Percentiles rank a stretch among this genome's conserved stretches.
Evolutionary conservation across 192 early-diverging fungal species (phyloP).

Genomic region (Diversispora epigaea): DNA sequence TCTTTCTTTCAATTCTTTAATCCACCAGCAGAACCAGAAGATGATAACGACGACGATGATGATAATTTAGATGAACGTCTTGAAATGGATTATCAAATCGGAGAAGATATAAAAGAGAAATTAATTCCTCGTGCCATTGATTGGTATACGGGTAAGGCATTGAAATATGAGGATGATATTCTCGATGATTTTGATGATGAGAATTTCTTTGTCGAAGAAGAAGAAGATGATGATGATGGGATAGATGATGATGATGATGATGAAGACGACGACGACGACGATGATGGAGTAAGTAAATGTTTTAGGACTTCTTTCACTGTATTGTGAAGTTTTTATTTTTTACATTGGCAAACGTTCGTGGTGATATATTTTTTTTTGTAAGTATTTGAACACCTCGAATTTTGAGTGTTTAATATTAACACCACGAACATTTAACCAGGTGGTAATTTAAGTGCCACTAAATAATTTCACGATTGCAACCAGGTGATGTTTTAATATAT

Average conservation of each 20-base stretch:
- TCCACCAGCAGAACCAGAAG: slow-evolving; percentile 77
- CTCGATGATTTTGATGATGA: slow-evolving; percentile 31
- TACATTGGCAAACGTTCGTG: not conserved
- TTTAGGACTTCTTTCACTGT: not conserved
- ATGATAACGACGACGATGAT: slow-evolving; percentile 70
- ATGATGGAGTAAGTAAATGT: slow-evolving; percentile 30
- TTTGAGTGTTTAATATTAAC: not conserved
- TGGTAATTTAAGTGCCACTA: not conserved
- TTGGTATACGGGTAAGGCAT: slow-evolving; percentile 98
- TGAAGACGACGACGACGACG: slow-evolving; percentile 43
- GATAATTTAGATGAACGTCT: slow-evolving; percentile 83
- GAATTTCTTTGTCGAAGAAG: slow-evolving; percentile 34
- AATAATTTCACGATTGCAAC: not conserved
- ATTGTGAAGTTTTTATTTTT: slow-evolving; percentile 3
- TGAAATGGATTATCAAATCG: slow-evolving; percentile 94
- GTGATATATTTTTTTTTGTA: not conserved
- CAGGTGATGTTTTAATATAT: too few relatives aligned
- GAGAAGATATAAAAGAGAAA: slow-evolving; percentile 98
- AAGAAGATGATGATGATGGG: slow-evolving; percentile 43
- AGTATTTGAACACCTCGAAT: not conserved
- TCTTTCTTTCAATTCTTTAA: slow-evolving; percentile 99
- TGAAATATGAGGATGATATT: slow-evolving; percentile 73
- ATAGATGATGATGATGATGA: slow-evolving; percentile 47
- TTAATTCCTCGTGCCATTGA: slow-evolving; percentile 93
- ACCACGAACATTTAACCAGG: not conserved